Evolutionary conservation across 148 eudicot species (phyloP).

Genomic region (Bassia scoparia): DNA sequence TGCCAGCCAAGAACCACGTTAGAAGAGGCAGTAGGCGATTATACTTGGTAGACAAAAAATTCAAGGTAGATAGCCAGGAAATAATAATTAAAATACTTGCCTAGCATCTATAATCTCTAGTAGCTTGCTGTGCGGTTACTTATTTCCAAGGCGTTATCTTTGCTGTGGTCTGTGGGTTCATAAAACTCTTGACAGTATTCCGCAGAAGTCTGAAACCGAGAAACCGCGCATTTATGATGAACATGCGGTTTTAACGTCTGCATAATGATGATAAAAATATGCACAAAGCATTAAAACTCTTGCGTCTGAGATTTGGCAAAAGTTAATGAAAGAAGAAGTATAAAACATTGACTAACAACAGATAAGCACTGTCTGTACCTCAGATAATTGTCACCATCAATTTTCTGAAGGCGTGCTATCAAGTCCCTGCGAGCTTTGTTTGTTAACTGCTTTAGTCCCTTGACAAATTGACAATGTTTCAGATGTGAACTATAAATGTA

Average conservation of each 20-base stretch:
- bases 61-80: not conserved
- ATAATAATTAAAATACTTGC: slow-evolving; percentile 30
- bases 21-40: not conserved
- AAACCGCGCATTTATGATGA: slow-evolving; percentile 97
- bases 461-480: slow-evolving; percentile 7
- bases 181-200: slow-evolving; percentile 82
- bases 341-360: not conserved
- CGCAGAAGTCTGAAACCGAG: slow-evolving; percentile 89
- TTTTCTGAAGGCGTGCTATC: slow-evolving; percentile 74
- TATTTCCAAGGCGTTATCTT: slow-evolving; percentile 80
- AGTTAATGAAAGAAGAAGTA: not conserved
- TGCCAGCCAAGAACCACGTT: slow-evolving; percentile 4
- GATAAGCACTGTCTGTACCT: slow-evolving; percentile 42
- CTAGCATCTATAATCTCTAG: slow-evolving; percentile 86
- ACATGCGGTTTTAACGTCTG: slow-evolving; percentile 94
- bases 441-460: slow-evolving; percentile 91
- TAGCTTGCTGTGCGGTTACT: slow-evolving; percentile 90
- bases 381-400: slow-evolving; percentile 96
- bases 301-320: not conserved
- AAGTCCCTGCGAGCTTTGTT: slow-evolving; percentile 84
- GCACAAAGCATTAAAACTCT: not conserved
- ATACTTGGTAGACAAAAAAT: not conserved
- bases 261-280: slow-evolving; percentile 20
- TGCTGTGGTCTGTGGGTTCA: slow-evolving; percentile 90
- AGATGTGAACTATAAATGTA: slow-evolving; percentile 12